phyloP scores from a whole-genome alignment of 2,329 filamentous ascomycete genomes.

The Colletotrichum sp. region DNA sequence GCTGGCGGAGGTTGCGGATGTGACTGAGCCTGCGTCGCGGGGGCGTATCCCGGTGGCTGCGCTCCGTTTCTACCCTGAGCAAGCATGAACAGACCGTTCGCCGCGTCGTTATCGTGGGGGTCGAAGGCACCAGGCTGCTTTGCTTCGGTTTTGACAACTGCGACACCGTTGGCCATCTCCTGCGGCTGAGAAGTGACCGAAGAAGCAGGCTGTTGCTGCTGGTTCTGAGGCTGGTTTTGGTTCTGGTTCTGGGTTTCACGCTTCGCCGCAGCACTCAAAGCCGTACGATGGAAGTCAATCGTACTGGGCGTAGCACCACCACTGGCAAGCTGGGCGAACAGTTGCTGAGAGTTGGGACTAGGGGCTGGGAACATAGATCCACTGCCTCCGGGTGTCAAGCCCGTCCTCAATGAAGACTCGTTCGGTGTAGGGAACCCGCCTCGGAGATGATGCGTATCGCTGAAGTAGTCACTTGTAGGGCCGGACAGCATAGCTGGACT shows the following conservation, averaged over 20 bases:
- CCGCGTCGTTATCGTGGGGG: constrained; percentile 92
- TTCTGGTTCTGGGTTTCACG: constrained; percentile 54
- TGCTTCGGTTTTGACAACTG: constrained; percentile 49
- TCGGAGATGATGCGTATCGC: constrained; percentile 77
- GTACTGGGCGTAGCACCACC: constrained; percentile 89
- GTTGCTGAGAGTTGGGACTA: constrained; percentile 78
- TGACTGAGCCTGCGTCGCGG: constrained; percentile 47
- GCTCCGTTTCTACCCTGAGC: constrained; percentile 74
- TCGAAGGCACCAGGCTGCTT: constrained; percentile 74
- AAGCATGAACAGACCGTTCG: constrained; percentile 91
- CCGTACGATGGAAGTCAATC: constrained; percentile 93
- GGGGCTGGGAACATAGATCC: constrained; percentile 97
- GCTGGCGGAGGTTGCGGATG: constrained; percentile 53
- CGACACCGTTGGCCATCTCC: constrained; percentile 40
- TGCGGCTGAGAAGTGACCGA: constrained; percentile 27
- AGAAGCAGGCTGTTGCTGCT: constrained; percentile 22
- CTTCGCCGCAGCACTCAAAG: constrained; percentile 78
- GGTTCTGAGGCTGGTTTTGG: constrained; percentile 28
- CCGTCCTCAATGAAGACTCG: constrained; percentile 91
- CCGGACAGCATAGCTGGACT: constrained; percentile 98
- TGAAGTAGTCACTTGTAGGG: constrained; percentile 85
- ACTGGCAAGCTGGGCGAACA: constrained; percentile 80
- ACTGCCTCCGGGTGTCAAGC: constrained; percentile 90
- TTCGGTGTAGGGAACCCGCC: constrained; percentile 93
- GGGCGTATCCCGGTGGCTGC: constrained; percentile 55